Evolutionary conservation across 176 grass and related monocot genomes (phyloP).

Genomic region (Secale cereale): DNA sequence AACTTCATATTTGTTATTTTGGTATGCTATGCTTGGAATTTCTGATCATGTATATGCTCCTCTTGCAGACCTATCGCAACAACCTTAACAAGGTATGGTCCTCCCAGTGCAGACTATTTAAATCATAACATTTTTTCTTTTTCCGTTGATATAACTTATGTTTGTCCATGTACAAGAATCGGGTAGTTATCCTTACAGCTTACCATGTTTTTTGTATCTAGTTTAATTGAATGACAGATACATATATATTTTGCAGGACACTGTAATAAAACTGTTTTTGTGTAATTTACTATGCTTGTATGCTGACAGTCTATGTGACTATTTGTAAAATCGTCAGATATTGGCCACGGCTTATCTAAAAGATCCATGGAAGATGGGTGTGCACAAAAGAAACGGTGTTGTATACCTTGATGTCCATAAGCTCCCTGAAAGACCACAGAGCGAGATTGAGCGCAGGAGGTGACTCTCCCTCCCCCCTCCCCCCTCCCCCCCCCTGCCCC

Average conservation of each 20-base stretch:
- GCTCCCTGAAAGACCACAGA: slow-evolving; percentile 88
- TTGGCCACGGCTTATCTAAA: slow-evolving; percentile 87
- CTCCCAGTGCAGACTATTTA: neutral
- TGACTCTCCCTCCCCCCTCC: slow-evolving; percentile 17
- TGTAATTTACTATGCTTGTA: slow-evolving; percentile 17
- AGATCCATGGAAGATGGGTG: slow-evolving; percentile 99
- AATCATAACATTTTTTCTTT: neutral
- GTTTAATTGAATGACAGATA: neutral
- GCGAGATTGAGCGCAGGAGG: slow-evolving; percentile 61
- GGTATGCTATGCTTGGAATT: slow-evolving; percentile 11
- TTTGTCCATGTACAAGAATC: neutral
- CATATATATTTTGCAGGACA: slow-evolving; percentile 11
- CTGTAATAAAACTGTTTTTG: neutral
- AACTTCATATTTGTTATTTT: slow-evolving; percentile 24
- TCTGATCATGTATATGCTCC: slow-evolving; percentile 44
- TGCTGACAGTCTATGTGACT: slow-evolving; percentile 13
- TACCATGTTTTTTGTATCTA: slow-evolving; percentile 3
- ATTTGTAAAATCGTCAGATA: slow-evolving; percentile 56
- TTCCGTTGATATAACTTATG: neutral
- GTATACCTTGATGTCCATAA: slow-evolving; percentile 99
- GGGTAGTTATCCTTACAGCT: neutral
- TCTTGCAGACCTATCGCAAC: slow-evolving; percentile 94
- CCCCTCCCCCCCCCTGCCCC: neutral
- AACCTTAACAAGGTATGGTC: slow-evolving; percentile 97
- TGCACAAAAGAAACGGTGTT: slow-evolving; percentile 87